These are phyloP conservation scores for Neurospora africana DNA, from an alignment of 495 filamentous ascomycete species.

Conservation along the genomic window DNA sequence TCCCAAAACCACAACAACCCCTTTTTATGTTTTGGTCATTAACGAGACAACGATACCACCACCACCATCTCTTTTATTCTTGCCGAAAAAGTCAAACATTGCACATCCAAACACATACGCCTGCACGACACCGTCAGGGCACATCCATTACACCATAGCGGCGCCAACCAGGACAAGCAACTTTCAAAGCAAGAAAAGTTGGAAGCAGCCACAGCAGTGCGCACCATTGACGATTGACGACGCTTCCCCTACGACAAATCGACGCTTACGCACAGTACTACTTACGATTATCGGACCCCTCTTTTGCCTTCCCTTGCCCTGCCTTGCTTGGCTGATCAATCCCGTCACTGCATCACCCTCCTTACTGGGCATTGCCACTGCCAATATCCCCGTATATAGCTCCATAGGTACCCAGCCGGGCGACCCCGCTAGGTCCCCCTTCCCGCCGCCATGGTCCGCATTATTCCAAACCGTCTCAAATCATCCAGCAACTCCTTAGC, in stretches of 20 bases:
- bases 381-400: not conserved
- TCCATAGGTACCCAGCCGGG: conserved; percentile 1
- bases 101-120: not conserved
- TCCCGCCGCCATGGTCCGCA: conserved; percentile 52
- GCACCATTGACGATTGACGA: not conserved
- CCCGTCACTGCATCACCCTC: not conserved
- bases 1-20: not conserved
- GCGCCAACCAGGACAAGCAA: not conserved
- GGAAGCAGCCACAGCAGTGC: not conserved
- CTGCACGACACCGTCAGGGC: not conserved
- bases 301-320: not conserved
- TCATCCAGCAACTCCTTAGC: conserved; percentile 42
- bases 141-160: not conserved
- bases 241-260: not conserved
- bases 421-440: conserved; percentile 14
- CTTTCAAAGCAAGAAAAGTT: not conserved
- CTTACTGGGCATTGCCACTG: not conserved
- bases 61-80: not conserved
- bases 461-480: conserved; percentile 64
- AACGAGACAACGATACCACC: not conserved
- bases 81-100: not conserved
- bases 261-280: not conserved
- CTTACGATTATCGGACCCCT: not conserved
- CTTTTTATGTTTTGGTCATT: not conserved
- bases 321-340: not conserved